These are phyloP conservation scores for Sporisorium sorghi DNA, from an alignment of 1,284 basidiomycete genomes.

Conservation along the genomic window DNA sequence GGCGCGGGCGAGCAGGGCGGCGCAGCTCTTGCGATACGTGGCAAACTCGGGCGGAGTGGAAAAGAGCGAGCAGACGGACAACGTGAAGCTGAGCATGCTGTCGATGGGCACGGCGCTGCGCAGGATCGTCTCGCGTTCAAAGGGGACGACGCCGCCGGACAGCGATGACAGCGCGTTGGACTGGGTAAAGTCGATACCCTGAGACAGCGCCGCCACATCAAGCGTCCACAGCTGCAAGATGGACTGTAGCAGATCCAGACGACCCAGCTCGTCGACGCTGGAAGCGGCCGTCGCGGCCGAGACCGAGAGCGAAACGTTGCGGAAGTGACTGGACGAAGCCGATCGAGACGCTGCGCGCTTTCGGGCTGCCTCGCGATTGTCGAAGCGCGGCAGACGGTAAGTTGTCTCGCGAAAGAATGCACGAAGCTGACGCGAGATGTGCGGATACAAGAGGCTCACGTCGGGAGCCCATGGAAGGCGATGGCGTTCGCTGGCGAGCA, in stretches of 20 bases:
- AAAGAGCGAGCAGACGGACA: slow-evolving; percentile 30
- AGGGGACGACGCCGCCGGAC: slow-evolving; percentile 8
- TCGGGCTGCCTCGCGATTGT: slow-evolving; percentile 33
- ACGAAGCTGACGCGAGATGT: slow-evolving; percentile 48
- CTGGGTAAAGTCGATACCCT: slow-evolving; percentile 35
- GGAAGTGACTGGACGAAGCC: slow-evolving; percentile 28
- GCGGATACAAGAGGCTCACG: slow-evolving; percentile 55
- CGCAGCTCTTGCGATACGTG: slow-evolving; percentile 27
- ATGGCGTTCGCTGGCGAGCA: slow-evolving; percentile 51
- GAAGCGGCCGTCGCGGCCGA: slow-evolving; percentile 31
- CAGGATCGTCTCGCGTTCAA: slow-evolving; percentile 43
- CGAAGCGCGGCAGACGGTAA: slow-evolving; percentile 40
- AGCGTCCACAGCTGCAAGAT: slow-evolving; percentile 60
- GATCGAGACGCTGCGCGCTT: slow-evolving; percentile 31
- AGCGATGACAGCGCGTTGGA: slow-evolving; percentile 21
- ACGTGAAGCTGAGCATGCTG: slow-evolving; percentile 45
- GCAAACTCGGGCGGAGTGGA: slow-evolving; percentile 37
- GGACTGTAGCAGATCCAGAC: slow-evolving; percentile 54
- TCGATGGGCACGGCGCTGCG: slow-evolving; percentile 47
- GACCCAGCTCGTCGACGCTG: slow-evolving; percentile 50
- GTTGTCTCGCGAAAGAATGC: slow-evolving; percentile 52
- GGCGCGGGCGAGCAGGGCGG: slow-evolving; percentile 19
- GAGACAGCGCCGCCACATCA: slow-evolving; percentile 44
- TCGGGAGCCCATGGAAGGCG: slow-evolving; percentile 55
- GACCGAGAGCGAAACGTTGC: slow-evolving; percentile 27